Base-by-base conservation (phyloP, 257 asterid species). In the Verbascum thapsus region DNA sequence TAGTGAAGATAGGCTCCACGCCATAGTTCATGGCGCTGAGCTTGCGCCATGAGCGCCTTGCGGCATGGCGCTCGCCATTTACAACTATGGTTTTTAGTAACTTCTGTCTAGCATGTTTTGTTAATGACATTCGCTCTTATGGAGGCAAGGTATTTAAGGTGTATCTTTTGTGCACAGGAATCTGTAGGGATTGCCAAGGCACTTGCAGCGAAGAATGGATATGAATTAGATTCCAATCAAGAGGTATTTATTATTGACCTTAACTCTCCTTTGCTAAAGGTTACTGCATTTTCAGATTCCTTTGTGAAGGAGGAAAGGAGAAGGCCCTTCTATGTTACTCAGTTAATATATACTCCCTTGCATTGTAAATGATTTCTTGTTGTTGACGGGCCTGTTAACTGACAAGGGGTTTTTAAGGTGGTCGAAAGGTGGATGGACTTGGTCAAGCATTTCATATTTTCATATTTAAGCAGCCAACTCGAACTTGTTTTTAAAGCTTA, bases 161-260 rank as follows among this genome's bases (percentile, higher is more conserved):
- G 41, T 17, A 37, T 58, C 54, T 38, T 61, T 72, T 43, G 30
- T 72, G 60, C 59, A 26, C 63, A 90, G 98, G 99, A 94, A 80
- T 90, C 97, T 51, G 99, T 94, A 39, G 99, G 99, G 59, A 94
- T 94, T 66, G 97, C 99, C 45, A 94, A 94, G 79, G 99, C 98
- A 54, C 80, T 94, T 66, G 99, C 99, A 19, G 97, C 99, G 19
- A 94, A 94, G 77, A 90, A 94, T 65, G 96, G 97, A 52, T 87
- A 94, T 52, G 99, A 94, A 77, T 77, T 87, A 80, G 96, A 94
- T 81, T 90, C 99, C 54, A 94, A 87, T 73, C 99, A 88, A 74
- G 99, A 94, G 98, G 99, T 94, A 52, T 60, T 67, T 63, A 20
- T 47, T 67, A 17, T 57, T 53, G 61, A 53, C 34, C 51, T 50